Conservation (phyloP, 2,329 filamentous ascomycete genomes). For the Sarocladiaceae sp. region DNA sequence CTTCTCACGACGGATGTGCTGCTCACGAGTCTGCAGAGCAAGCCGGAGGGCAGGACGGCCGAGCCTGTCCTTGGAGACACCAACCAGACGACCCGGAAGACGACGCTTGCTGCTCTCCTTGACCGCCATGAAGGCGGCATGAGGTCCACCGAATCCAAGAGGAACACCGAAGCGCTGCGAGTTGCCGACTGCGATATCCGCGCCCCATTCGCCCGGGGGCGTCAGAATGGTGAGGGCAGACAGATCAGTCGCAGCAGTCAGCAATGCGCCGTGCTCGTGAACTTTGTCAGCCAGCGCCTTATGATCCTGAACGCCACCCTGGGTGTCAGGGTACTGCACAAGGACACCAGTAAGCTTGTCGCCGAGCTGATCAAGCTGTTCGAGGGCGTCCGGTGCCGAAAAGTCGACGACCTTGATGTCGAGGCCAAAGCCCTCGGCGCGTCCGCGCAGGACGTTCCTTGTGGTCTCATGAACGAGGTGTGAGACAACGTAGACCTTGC, state of each 20-base stretch:
- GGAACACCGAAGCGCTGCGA: constrained; percentile 89
- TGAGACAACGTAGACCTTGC: constrained; percentile 81
- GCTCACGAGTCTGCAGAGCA: constrained; percentile 64
- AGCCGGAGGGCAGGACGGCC: constrained; percentile 76
- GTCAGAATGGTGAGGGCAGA: constrained; percentile 81
- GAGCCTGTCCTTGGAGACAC: constrained; percentile 83
- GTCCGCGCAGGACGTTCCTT: constrained; percentile 72
- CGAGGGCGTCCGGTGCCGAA: constrained; percentile 47
- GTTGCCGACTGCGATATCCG: constrained; percentile 90
- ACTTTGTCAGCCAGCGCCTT: constrained; percentile 66
- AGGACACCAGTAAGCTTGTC: constrained; percentile 82
- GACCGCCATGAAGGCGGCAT: constrained; percentile 93
- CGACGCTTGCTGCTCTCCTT: constrained; percentile 89
- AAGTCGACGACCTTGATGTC: constrained; percentile 69
- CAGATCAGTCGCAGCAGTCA: constrained; percentile 85
- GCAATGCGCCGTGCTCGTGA: constrained; percentile 69
- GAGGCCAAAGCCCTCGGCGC: constrained; percentile 88
- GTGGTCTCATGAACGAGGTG: constrained; percentile 80
- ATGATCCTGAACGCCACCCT: constrained; percentile 74
- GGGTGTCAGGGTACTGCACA: constrained; percentile 91
- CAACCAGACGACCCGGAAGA: constrained; percentile 85
- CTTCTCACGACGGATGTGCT: constrained; percentile 94
- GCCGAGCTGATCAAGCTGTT: constrained; percentile 65
- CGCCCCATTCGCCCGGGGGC: constrained; percentile 88
- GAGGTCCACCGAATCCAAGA: constrained; percentile 88